phyloP scores from a whole-genome alignment of 2,329 filamentous ascomycete genomes.

The Pestalotiopsis sp. region DNA sequence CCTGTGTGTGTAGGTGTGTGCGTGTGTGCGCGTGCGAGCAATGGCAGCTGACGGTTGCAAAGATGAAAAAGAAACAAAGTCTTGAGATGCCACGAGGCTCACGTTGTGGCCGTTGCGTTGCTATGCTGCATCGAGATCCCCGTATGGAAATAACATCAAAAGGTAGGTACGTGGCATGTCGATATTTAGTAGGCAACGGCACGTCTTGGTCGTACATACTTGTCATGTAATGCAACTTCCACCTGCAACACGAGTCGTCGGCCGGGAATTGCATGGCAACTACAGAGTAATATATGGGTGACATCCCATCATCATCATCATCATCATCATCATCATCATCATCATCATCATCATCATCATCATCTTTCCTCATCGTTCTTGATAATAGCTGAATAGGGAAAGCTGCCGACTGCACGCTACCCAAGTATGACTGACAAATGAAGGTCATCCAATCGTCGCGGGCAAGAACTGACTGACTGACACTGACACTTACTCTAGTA shows the following conservation, averaged over 20 bases:
- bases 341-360: no score
- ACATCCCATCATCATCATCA: no score
- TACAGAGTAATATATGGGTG: not conserved
- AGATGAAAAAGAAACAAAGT: not conserved
- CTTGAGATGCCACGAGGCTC: not conserved
- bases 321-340: no score
- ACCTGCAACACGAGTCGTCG: not conserved
- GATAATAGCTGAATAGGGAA: no score
- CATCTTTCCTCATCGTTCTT: no score
- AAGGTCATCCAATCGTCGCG: no score
- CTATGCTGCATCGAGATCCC: not conserved
- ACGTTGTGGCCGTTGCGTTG: not conserved
- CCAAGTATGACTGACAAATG: no score
- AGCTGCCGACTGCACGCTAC: no score
- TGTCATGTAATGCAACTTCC: not conserved
- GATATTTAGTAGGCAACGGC: not conserved
- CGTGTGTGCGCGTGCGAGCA: not conserved
- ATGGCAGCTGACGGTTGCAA: not conserved
- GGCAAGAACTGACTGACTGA: no score
- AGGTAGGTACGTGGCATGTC: not conserved
- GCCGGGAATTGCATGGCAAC: not conserved
- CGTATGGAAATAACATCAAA: not conserved
- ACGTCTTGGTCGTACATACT: not conserved
- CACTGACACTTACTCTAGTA: no score
- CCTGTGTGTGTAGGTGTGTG: not conserved